These are phyloP conservation scores for Trichoderma pleuroti DNA, from an alignment of 2,329 filamentous ascomycete species.

Conservation along the genomic window DNA sequence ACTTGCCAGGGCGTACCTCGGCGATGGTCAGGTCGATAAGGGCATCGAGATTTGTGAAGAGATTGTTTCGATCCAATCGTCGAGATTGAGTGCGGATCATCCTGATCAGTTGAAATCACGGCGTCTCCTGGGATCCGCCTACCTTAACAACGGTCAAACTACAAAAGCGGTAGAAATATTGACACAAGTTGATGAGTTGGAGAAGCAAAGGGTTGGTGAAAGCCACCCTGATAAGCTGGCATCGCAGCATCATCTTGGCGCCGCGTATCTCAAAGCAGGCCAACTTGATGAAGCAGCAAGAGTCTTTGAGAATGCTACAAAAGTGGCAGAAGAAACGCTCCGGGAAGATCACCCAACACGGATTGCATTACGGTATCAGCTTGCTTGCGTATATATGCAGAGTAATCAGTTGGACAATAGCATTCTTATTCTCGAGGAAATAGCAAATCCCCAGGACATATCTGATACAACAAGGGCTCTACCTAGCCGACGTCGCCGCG, in stretches of 20 bases:
- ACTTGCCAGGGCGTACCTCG: conserved; percentile 10
- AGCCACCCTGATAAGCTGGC: not conserved
- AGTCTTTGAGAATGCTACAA: not conserved
- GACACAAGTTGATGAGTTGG: not conserved
- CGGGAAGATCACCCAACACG: conserved; percentile 1
- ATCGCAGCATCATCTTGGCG: conserved; percentile 13
- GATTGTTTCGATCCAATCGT: not conserved
- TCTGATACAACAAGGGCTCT: not conserved
- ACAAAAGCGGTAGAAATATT: not conserved
- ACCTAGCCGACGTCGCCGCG: not conserved
- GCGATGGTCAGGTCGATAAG: conserved; percentile 9
- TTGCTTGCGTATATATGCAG: not conserved
- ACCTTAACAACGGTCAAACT: not conserved
- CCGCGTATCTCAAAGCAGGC: conserved; percentile 7
- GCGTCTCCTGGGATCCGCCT: conserved; percentile 5
- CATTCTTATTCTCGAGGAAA: not conserved
- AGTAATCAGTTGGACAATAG: conserved; percentile 1
- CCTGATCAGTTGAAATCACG: not conserved
- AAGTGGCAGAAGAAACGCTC: not conserved
- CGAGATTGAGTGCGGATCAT: not conserved
- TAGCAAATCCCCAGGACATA: not conserved
- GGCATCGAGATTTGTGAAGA: conserved; percentile 6
- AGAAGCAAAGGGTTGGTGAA: not conserved
- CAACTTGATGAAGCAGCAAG: not conserved
- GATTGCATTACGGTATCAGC: not conserved